Evolutionary conservation across 306 rosid species (phyloP), one percentile per base, ranked within the genome.

Genomic region (Fagus crenata): DNA sequence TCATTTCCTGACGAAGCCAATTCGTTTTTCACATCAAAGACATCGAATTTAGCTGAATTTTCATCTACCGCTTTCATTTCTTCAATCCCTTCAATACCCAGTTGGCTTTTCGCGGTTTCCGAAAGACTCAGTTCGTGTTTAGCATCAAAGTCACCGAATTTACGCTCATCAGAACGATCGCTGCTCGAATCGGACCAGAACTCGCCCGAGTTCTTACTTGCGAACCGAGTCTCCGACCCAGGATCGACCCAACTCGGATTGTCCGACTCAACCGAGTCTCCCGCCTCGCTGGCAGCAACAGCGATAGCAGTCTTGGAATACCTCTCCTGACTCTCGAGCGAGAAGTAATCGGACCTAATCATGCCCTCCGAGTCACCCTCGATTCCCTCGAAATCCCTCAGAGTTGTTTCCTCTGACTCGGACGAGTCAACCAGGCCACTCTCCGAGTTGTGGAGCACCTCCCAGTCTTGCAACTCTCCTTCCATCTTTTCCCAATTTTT

Each of bases 201-300:
- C 49, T 86, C 92, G 40, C 76, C 63, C 51, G 84, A 65, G 46
- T 73, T 78, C 12, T 75, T 75, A 54, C 69, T 46, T 2, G 31
- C 78, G 36, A 75, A 78, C 5, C 80, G 74, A 77, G 81, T 76
- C 72, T 84, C 85, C 13, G 80, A 73, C 14, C 84, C 89, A 1
- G 92, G 92, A 81, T 90, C 95, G 58, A 90, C 81, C 95, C 92
- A 90, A 59, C 92, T 84, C 42, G 95, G 95, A 73, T 88, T 90
- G 53, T 88, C 89, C 7, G 92, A 90, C 69, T 86, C 88, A 55
- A 81, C 81, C 1, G 91, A 87, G 15, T 58, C 64, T 37, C 81
- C 87, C 67, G 53, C 89, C 28, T 87, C 86, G 71, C 77, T 80
- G 39, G 22, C 41, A 74, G 69, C 84, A 32, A 37, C 81, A 31